Conservation (phyloP, 768 basidiomycete genomes). For the Leccinum uliginosum region DNA sequence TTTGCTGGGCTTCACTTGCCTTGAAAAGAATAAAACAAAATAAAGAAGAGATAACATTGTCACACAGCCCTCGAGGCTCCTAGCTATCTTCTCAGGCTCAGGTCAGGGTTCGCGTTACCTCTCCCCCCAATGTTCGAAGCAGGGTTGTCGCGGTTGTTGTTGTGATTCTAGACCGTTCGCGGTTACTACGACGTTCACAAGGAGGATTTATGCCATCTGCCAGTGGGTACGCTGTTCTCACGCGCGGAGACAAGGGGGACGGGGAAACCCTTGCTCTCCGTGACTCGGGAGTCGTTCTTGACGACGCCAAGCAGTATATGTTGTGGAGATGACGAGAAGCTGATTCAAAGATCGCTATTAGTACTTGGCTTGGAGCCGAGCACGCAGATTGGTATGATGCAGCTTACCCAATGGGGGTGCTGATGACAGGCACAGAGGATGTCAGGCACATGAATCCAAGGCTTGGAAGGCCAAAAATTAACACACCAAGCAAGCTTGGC, state of each 20-base stretch:
- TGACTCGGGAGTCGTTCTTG: not conserved
- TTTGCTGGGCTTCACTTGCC: not conserved
- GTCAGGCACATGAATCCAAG: not conserved
- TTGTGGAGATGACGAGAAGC: not conserved
- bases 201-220: not conserved
- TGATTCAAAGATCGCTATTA: too few species aligned
- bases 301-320: not conserved
- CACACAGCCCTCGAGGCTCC: too few species aligned
- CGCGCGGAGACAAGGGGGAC: not conserved
- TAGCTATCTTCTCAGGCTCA: not conserved
- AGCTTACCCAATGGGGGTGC: not conserved
- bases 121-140: not conserved
- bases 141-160: not conserved
- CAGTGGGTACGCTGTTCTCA: not conserved
- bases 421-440: not conserved
- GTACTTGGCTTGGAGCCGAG: not conserved
- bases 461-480: slow-evolving; percentile 4
- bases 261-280: not conserved
- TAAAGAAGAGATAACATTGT: not conserved
- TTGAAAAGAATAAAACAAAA: not conserved
- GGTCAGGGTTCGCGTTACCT: not conserved
- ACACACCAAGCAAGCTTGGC: not conserved
- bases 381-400: not conserved
- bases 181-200: not conserved
- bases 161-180: not conserved